Percentiles rank a stretch among this genome's conserved stretches.
These are phyloP conservation scores for Sordariomycetes sp. DNA, from an alignment of 2,329 filamentous ascomycete genomes.

Conservation along the genomic window DNA sequence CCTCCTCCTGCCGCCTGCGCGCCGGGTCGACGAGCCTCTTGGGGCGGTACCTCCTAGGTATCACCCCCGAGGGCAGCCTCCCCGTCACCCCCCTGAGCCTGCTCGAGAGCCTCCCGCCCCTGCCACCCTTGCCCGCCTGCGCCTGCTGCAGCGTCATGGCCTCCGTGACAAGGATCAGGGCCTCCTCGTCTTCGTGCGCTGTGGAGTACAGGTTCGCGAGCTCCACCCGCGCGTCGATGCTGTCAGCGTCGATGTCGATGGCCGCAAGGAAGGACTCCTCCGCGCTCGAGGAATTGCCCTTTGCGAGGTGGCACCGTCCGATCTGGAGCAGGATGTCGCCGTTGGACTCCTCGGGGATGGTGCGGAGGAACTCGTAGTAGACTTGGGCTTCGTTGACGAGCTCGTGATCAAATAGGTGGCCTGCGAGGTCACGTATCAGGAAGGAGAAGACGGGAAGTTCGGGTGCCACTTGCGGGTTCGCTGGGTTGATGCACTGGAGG, in stretches of 20 bases:
- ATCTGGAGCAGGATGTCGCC: constrained; percentile 42
- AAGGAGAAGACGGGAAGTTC: constrained; percentile 52
- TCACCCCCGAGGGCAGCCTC: constrained; percentile 8
- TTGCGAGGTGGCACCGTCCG: constrained; percentile 58
- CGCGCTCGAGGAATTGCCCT: constrained; percentile 55
- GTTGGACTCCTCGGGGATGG: constrained; percentile 36
- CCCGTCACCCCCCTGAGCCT: background rate
- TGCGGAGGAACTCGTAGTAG: constrained; percentile 45
- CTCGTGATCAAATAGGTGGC: constrained; percentile 30
- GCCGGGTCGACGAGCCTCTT: constrained; percentile 33
- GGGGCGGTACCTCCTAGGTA: constrained; percentile 31
- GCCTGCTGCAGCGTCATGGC: constrained; percentile 52
- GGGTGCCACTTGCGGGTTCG: background rate
- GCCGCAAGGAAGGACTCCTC: constrained; percentile 69
- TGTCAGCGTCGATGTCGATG: constrained; percentile 58
- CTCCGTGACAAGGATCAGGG: constrained; percentile 66
- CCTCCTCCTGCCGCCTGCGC: constrained; percentile 31
- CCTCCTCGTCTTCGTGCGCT: constrained; percentile 61
- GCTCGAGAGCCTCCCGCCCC: constrained; percentile 5
- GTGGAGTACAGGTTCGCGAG: constrained; percentile 79
- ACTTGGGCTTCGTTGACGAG: constrained; percentile 31
- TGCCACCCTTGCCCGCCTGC: constrained; percentile 11
- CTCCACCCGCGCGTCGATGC: constrained; percentile 67
- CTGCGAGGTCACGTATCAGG: constrained; percentile 60
- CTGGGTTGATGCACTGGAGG: constrained; percentile 1